These are phyloP conservation scores for Glomus cerebriforme DNA, from an alignment of 192 early-diverging fungal species.

Conservation along the genomic window DNA sequence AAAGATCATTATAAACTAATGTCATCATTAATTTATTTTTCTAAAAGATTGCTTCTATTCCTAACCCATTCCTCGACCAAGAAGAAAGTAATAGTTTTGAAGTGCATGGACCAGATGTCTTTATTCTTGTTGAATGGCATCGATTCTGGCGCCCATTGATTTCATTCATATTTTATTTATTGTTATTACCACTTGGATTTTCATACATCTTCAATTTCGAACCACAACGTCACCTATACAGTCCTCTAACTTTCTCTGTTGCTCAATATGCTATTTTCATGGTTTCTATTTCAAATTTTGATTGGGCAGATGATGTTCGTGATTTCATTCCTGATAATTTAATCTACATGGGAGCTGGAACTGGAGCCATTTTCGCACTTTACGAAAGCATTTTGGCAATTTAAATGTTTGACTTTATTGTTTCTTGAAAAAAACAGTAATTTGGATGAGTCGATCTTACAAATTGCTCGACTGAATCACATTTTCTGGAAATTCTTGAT, in stretches of 20 bases:
- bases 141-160: constrained; percentile 31
- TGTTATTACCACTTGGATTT: neutral
- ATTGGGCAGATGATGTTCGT: constrained; percentile 28
- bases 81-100: neutral
- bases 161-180: constrained; percentile 5
- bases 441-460: too few species aligned
- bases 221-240: neutral
- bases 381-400: constrained; percentile 15
- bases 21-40: neutral
- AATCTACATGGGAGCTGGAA: constrained; percentile 26
- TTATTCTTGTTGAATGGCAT: constrained; percentile 24
- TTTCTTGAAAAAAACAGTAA: too few species aligned
- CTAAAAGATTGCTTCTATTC: neutral
- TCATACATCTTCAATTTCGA: constrained; percentile 31
- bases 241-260: constrained; percentile 19
- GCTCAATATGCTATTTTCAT: constrained; percentile 13
- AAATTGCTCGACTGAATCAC: too few species aligned
- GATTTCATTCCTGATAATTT: constrained; percentile 24
- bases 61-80: neutral
- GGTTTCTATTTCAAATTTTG: constrained; percentile 6
- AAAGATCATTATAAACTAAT: neutral
- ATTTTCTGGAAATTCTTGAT: too few species aligned
- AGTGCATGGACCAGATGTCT: neutral
- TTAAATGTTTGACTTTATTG: neutral
- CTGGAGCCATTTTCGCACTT: constrained; percentile 14